A percentile compares a stretch with the other conserved stretches of the same genome.
phyloP scores from a whole-genome alignment of 83 land plant species.

The Picea mariana region DNA sequence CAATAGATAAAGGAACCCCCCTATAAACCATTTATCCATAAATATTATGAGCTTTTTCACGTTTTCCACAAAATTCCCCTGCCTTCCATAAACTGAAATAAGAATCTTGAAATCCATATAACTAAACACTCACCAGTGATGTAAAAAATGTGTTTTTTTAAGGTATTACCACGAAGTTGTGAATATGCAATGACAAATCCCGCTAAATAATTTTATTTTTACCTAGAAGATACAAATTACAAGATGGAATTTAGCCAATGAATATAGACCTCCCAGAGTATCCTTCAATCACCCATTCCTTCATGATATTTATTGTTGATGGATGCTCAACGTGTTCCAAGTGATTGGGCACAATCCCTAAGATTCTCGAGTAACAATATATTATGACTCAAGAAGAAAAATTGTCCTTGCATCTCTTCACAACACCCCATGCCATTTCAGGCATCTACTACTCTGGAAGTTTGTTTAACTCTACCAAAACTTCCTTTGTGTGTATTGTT shows the following conservation, averaged over 20 bases:
- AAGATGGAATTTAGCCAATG: too few species aligned
- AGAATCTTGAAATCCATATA: constrained; percentile 75
- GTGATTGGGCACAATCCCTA: constrained; percentile 65
- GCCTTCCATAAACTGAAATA: constrained; percentile 69
- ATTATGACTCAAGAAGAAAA: constrained; percentile 39
- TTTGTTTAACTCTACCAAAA: constrained; percentile 18
- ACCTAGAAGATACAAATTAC: too few species aligned
- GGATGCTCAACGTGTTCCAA: constrained; percentile 76
- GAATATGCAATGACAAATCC: too few species aligned
- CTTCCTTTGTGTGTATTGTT: too few species aligned
- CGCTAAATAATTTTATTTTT: too few species aligned
- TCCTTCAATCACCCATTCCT: constrained; percentile 37
- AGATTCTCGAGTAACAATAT: constrained; percentile 49
- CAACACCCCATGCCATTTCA: constrained; percentile 66
- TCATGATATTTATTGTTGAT: constrained; percentile 67
- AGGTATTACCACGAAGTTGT: too few species aligned
- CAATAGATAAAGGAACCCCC: too few species aligned
- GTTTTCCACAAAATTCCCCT: constrained; percentile 58
- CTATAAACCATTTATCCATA: too few species aligned
- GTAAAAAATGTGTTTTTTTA: neutral
- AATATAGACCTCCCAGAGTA: too few species aligned
- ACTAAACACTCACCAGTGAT: constrained; percentile 71
- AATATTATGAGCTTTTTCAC: too few species aligned
- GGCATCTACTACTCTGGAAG: constrained; percentile 61
- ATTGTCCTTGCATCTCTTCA: constrained; percentile 47